Evolutionary conservation across 2,329 filamentous ascomycete species (phyloP), one percentile per base, ranked within the genome.

Genomic region (Ceratocystis harringtonii): DNA sequence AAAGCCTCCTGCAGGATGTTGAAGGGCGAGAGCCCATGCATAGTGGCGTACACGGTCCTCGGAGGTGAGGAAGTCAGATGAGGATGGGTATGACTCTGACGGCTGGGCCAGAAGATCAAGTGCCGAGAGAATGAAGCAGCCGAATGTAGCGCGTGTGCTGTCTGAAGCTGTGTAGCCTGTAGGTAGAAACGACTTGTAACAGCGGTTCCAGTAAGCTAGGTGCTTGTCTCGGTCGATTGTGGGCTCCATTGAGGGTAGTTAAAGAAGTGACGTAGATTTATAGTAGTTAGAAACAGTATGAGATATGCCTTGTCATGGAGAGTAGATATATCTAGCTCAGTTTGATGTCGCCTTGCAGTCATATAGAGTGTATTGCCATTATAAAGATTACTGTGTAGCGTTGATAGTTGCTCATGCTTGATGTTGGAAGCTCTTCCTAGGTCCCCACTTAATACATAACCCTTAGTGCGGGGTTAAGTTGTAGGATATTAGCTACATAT

Each of bases 191-290:
- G 86, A 87, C 73, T 87, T 88, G 69, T 94, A 82, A 74, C 92
- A 96, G 73, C 92, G 86, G 69, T 91, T 84, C 87, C 92, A 99
- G 81, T 96, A 99, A 73, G 88, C 90, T 73, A 94, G 79, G 74
- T 99, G 94, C 66, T 80, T 82, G 61, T 82, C 78, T 66, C 80
- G 83, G 72, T 88, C 78, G 68, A 88, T 67, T 28, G 63, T 58
- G 52, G 66, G 66, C 32, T 67, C 66, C 66, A 67, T 67, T 10
- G 45, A 5, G 5, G 19, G 7, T 36, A 12, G 17, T 15, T 41
- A 0, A 41, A 41, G 17, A 22, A 10, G n/a, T 19, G 19, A 43
- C 5, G 61, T 5, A 17, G 28, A 8, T 22, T 41, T n/a, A 25
- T 7, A 15, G 48, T 25, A 25, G 48, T 5, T 17, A 15, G 48